Conservation (phyloP, 345 rosid species). For the Populus deltoides region DNA sequence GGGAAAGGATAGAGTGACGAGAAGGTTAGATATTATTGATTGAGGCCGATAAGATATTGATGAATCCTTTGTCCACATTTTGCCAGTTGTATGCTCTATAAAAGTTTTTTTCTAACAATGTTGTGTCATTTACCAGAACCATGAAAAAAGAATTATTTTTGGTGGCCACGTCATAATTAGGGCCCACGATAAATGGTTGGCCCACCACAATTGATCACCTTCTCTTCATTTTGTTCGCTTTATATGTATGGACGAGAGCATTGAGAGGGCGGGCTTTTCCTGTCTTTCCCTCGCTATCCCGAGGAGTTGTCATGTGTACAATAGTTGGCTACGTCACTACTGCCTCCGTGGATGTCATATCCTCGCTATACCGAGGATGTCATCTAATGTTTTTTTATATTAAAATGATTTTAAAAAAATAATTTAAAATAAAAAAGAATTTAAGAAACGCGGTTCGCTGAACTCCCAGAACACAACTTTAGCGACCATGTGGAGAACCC, state of each 20-base stretch:
- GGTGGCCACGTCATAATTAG: slow-evolving; percentile 50
- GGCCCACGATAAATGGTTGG: slow-evolving; percentile 40
- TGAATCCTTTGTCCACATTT: not conserved
- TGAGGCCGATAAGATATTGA: not conserved
- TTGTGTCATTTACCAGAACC: not conserved
- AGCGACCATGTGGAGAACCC: slow-evolving; percentile 28
- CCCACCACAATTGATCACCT: slow-evolving; percentile 40
- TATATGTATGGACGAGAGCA: not conserved
- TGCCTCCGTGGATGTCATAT: slow-evolving; percentile 19
- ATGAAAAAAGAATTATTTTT: not conserved
- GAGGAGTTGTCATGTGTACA: slow-evolving; percentile 27
- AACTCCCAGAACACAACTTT: too few species aligned
- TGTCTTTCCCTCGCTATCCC: slow-evolving; percentile 17
- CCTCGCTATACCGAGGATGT: too few species aligned
- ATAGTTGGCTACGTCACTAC: slow-evolving; percentile 3
- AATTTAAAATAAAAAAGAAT: too few species aligned
- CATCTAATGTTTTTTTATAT: too few species aligned
- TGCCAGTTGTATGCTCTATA: not conserved
- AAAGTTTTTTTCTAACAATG: not conserved
- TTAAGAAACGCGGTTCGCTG: too few species aligned
- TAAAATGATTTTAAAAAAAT: too few species aligned
- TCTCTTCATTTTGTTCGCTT: slow-evolving; percentile 25
- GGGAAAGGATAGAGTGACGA: slow-evolving; percentile 13
- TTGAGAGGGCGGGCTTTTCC: not conserved
- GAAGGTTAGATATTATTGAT: slow-evolving; percentile 6